A percentile compares a stretch with the other conserved stretches of the same genome.
phyloP scores from a whole-genome alignment of 371 early-diverging fungal genomes.

The Circinella minor region DNA sequence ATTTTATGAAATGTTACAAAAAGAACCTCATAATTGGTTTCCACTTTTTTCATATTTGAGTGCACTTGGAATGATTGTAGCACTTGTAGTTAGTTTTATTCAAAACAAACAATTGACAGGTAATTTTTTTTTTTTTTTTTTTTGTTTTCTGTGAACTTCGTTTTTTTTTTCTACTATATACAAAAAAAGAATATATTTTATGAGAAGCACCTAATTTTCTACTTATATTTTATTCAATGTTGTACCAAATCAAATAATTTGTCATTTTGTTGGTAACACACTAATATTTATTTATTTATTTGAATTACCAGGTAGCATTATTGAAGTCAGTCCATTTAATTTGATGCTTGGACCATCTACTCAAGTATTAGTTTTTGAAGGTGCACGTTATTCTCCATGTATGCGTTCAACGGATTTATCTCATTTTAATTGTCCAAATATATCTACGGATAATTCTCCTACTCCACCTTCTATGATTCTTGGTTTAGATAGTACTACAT shows the following conservation, averaged over 20 bases:
- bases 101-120: constrained; percentile 11
- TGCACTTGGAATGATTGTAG: constrained; percentile 11
- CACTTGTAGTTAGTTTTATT: constrained; percentile 5
- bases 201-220: no score
- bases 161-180: no score
- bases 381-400: constrained; percentile 65
- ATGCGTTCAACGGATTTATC: constrained; percentile 40
- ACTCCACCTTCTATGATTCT: constrained; percentile 5
- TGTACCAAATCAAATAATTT: neutral
- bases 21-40: constrained; percentile 11
- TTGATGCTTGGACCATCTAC: constrained; percentile 60
- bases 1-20: neutral
- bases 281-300: neutral
- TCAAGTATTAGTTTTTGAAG: constrained; percentile 49
- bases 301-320: constrained; percentile 12
- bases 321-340: constrained; percentile 56
- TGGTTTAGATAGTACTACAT: neutral
- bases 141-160: neutral
- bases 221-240: no score
- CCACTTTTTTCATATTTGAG: constrained; percentile 20
- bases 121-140: neutral
- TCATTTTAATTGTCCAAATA: constrained; percentile 26
- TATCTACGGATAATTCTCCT: neutral
- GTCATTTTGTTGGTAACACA: neutral
- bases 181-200: no score